These are phyloP conservation scores for Prunus dulcis DNA, from an alignment of 306 rosid species.

Conservation along the genomic window DNA sequence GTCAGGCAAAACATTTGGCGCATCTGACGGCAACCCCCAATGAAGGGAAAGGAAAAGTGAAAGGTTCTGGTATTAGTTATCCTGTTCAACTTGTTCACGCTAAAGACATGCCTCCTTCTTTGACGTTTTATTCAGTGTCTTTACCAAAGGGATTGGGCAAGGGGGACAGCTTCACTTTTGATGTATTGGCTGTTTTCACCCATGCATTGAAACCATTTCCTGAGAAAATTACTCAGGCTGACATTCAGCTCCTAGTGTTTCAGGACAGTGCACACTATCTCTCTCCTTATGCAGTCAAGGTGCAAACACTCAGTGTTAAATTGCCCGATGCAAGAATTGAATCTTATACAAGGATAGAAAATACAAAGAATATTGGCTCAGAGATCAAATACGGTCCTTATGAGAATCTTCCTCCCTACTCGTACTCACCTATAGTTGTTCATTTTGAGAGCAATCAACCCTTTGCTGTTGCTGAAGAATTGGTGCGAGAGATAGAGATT, in stretches of 20 bases:
- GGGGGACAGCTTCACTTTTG: conserved; percentile 59
- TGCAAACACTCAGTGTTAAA: conserved; percentile 67
- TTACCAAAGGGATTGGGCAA: conserved; percentile 71
- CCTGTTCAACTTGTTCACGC: conserved; percentile 54
- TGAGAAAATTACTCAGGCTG: conserved; percentile 83
- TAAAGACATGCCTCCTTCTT: conserved; percentile 50
- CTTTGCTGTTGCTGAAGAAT: conserved; percentile 83
- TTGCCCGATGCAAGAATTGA: conserved; percentile 91
- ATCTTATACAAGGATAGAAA: conserved; percentile 69
- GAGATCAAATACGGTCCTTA: conserved; percentile 93
- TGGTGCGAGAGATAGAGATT: conserved; percentile 83
- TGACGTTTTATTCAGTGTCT: conserved; percentile 65
- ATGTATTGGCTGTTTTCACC: conserved; percentile 71
- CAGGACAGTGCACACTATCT: conserved; percentile 75
- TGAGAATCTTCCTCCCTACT: conserved; percentile 64
- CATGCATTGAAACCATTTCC: conserved; percentile 73
- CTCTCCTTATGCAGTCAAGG: conserved; percentile 76
- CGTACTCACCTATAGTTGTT: conserved; percentile 64
- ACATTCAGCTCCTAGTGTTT: conserved; percentile 76
- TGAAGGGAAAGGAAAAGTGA: conserved; percentile 76
- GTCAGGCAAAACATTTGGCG: conserved; percentile 62
- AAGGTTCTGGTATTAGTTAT: conserved; percentile 42
- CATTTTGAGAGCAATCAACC: conserved; percentile 90
- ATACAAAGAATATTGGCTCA: conserved; percentile 70
- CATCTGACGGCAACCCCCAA: conserved; percentile 43